Evolutionary conservation across 345 rosid genomes (phyloP), one percentile per base, ranked within the genome.

Genomic region (Eucalyptus erythrocorys): DNA sequence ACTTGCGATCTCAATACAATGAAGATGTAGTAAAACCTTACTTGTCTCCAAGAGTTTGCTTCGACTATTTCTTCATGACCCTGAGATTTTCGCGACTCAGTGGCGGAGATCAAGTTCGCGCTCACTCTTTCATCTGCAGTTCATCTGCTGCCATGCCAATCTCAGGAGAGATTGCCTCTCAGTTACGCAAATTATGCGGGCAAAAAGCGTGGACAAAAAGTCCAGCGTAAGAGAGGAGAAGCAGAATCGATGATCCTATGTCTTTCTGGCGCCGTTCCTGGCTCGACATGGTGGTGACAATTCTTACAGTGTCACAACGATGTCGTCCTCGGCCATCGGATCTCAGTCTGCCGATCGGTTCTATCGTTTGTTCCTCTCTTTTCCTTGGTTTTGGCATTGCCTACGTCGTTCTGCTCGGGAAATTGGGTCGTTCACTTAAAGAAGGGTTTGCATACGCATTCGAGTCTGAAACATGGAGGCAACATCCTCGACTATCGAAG

Each of bases 181-280:
- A 2, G 1, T 13, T 64, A 13, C 37, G 0, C 8, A 3, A 64
- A 64, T 64, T n/a, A 64, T 64, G 76, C 3, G 0, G 76, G 34
- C 34, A 64, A 64, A 64, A 15, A 64, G 37, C 0, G 17, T n/a
- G 16, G 76, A n/a, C 21, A 30, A n/a, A 13, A 64, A 1, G 9
- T 30, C 76, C 76, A 64, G 76, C 76, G 2, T 64, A 13, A 64
- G 68, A 12, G 68, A 64, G 10, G 10, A 61, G 71, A 61, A 61
- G 71, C 71, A 13, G 34, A 61, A 13, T 61, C 8, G 17, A 30
- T 3, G 71, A 30, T 61, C 71, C 71, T 61, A 13, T 30, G 71
- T 61, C 4, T 61, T 64, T 64, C 19, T 14, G 21, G 37, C 0
- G 37, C 37, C 1, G 37, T n/a, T 30, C 37, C 2, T 14, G 5